Conservation (phyloP, 345 rosid genomes). For the Eucalyptus regnans region DNA sequence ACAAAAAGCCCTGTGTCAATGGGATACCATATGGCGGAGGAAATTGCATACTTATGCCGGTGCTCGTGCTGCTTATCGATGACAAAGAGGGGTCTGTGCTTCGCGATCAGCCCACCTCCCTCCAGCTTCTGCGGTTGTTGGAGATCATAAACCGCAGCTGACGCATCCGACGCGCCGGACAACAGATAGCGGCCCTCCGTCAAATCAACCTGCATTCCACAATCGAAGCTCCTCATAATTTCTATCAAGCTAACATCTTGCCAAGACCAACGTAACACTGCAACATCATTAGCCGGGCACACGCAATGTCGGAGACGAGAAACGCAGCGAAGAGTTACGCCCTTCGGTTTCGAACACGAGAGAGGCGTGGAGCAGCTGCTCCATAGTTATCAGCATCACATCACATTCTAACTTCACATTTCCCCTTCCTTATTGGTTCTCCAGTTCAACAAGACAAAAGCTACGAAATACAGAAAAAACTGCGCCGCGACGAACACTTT, state of each 20-base stretch:
- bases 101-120: slow-evolving; percentile 60
- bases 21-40: slow-evolving; percentile 92
- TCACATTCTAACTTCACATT: not conserved
- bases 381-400: not conserved
- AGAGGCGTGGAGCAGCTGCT: not conserved
- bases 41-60: slow-evolving; percentile 68
- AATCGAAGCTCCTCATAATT: not conserved
- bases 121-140: slow-evolving; percentile 51
- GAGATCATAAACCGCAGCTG: slow-evolving; percentile 69
- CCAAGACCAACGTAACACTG: not conserved
- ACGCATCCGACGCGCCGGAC: slow-evolving; percentile 83
- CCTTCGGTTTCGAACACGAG: not conserved
- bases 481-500: not conserved
- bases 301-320: not conserved
- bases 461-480: not conserved
- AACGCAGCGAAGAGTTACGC: not conserved
- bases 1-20: slow-evolving; percentile 87
- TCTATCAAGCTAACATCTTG: not conserved
- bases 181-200: slow-evolving; percentile 79
- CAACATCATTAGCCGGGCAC: not conserved
- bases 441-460: not conserved
- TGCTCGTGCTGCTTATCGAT: slow-evolving; percentile 68
- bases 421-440: not conserved
- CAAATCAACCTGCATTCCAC: slow-evolving; percentile 72
- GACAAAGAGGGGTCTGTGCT: slow-evolving; percentile 56